Conservation (phyloP, 2,329 filamentous ascomycete species). For the Waltergamsia citrina region DNA sequence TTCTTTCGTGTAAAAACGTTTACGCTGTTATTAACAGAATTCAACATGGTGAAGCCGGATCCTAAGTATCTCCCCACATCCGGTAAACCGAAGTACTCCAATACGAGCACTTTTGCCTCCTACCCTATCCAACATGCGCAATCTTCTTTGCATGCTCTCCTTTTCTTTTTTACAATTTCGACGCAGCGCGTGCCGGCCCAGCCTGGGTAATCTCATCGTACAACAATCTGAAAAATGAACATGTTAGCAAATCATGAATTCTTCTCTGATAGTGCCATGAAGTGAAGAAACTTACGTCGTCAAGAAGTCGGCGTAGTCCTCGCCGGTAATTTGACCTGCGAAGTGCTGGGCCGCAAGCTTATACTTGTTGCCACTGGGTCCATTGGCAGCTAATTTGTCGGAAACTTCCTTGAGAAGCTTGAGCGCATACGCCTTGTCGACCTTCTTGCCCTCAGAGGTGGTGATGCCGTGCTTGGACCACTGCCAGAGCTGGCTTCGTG, state of each 20-base stretch:
- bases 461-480: conserved; percentile 61
- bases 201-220: background rate
- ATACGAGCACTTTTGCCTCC: too few species aligned
- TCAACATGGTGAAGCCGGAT: too few species aligned
- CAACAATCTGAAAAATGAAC: background rate
- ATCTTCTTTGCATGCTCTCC: too few species aligned
- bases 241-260: too few species aligned
- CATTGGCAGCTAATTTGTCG: conserved; percentile 4
- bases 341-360: conserved; percentile 2
- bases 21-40: too few species aligned
- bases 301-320: conserved; percentile 5
- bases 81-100: too few species aligned
- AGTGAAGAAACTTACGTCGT: background rate
- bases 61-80: too few species aligned
- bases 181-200: background rate
- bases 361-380: conserved; percentile 9
- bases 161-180: too few species aligned
- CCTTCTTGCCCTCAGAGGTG: conserved; percentile 70
- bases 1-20: too few species aligned
- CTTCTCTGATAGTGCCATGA: background rate
- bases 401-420: conserved; percentile 57
- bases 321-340: conserved; percentile 2
- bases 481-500: conserved; percentile 78
- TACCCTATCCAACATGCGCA: too few species aligned
- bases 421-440: conserved; percentile 79